Evolutionary conservation across 2,329 filamentous ascomycete species (phyloP).

Genomic region (Pestalotiopsis fici): DNA sequence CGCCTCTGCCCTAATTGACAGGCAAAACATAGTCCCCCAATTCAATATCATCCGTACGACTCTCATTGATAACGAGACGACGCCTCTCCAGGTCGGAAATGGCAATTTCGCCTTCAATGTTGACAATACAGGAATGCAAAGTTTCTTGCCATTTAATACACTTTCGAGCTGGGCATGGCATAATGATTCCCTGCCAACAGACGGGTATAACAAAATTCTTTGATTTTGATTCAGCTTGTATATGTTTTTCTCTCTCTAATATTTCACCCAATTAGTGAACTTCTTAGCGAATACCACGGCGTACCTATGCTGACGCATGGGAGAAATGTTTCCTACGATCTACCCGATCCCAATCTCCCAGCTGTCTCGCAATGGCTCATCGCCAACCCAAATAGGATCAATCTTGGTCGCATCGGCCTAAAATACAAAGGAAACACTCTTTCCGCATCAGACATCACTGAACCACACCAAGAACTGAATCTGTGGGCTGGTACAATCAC

Average conservation of each 20-base stretch:
- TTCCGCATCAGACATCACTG: constrained; percentile 25
- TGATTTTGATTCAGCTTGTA: no score
- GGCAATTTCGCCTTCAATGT: constrained; percentile 31
- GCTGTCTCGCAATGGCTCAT: constrained; percentile 52
- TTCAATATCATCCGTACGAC: constrained; percentile 23
- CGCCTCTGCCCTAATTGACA: constrained; percentile 11
- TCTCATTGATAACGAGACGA: constrained; percentile 25
- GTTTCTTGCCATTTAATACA: constrained; percentile 27
- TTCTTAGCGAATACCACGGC: constrained; percentile 32
- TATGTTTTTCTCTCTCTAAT: background rate
- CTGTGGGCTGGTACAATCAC: constrained; percentile 40
- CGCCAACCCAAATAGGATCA: constrained; percentile 46
- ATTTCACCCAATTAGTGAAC: constrained; percentile 19
- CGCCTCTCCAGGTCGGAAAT: constrained; percentile 29
- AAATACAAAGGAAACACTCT: constrained; percentile 33
- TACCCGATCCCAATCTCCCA: constrained; percentile 35
- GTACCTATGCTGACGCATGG: constrained; percentile 34
- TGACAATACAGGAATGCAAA: constrained; percentile 30
- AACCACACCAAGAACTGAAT: constrained; percentile 34
- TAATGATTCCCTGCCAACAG: constrained; percentile 36
- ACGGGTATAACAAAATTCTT: constrained; percentile 19
- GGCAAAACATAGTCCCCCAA: constrained; percentile 20
- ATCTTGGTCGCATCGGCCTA: constrained; percentile 42
- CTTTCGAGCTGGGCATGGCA: constrained; percentile 30
- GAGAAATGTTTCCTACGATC: constrained; percentile 37